Base-by-base conservation (phyloP, 257 asterid species). In the Verbascum thapsus region DNA sequence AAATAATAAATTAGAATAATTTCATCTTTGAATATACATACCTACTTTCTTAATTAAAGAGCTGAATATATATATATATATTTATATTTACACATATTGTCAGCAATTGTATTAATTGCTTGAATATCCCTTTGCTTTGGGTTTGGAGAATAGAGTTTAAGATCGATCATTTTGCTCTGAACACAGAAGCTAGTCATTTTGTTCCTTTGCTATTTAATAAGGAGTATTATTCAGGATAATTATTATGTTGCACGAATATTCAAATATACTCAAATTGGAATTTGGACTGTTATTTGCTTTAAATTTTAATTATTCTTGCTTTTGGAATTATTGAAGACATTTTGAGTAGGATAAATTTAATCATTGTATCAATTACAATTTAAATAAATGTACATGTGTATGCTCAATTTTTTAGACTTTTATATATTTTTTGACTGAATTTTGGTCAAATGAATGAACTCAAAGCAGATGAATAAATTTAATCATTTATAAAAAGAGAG, bases 1-100 rank as follows among this genome's bases (percentile, higher is more conserved):
- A 48, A 67, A 73, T 65, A 80, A 68, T 80, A 77, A 80, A 80
- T 80, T 76, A 44, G 73, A 79, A 66, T 73, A 53, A 73, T 73
- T 49, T 63, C 64, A 61, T 73, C 74, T 63, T 73, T 80, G 66
- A 80, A 76, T 76, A 63, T 71, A 15, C 61, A 42, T 71, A 80
- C 71, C 82, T 70, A 80, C 82, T 80, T 63, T 56, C 64, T 43
- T 61, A 26, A 26, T 26, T 26, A 26, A 63, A 41, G 67, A 68
- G 53, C 66, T 61, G 10, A 45, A 53, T 54, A 41, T 11, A 15
- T 40, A 53, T 26, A 26, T 5, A 26, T 26, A 26, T 26, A 26
- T 26, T 26, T 26, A 26, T 26, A n/a, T n/a, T n/a, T n/a, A n/a
- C n/a, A n/a, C n/a, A n/a, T n/a, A n/a, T 41, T 66, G 76, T 50